Base-by-base conservation (phyloP, 2,329 filamentous ascomycete genomes). In the Fusarium neocosmosporiellum region DNA sequence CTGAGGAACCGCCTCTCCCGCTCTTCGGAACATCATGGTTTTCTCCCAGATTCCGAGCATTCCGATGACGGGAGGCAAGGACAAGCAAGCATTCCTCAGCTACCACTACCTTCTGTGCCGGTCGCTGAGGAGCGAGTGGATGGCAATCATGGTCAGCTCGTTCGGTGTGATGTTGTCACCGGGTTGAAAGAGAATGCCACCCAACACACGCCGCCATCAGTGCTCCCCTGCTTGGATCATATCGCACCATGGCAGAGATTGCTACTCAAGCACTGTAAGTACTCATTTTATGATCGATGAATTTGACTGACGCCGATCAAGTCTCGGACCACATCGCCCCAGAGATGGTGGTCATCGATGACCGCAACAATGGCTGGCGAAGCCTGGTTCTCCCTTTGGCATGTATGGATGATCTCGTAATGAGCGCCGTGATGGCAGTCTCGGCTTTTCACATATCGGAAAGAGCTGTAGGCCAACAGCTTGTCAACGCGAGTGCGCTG, bases 361-460 rank as follows among this genome's bases (percentile, higher is more conserved):
- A 67, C 31, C n/a, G 53, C 20, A 57, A 63, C 41, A 75, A 75
- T 16, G 69, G 63, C n/a, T 78, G 75, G 73, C 63, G 72, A 11
- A 63, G 72, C 29, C 43, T 75, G 4, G 59, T 77, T 13, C 46
- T 78, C 0, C 74, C 74, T 7, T 31, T 76, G 1, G 74, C 76
- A 2, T 63, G 63, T 22, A 43, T 63, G 8, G 72, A 78, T 31
- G 65, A 76, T 2, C 67, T 77, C 9, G 61, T 80, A 46, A 75
- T 77, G 72, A 75, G 68, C n/a, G 67, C 78, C 4, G 75, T 80
- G 0, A 65, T 78, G 8, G 73, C 78, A 6, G 75, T 74, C 5
- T 74, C 78, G 1, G 75, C 78, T 2, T 79, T 76, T 8, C 77
- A 79, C 10, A 22, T 79, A 13, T 39, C 66, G 1, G 63, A 55